Percentiles rank a stretch among this genome's conserved stretches.
Conservation (phyloP, 768 basidiomycete species). For the Tricholoma saponaceum region DNA sequence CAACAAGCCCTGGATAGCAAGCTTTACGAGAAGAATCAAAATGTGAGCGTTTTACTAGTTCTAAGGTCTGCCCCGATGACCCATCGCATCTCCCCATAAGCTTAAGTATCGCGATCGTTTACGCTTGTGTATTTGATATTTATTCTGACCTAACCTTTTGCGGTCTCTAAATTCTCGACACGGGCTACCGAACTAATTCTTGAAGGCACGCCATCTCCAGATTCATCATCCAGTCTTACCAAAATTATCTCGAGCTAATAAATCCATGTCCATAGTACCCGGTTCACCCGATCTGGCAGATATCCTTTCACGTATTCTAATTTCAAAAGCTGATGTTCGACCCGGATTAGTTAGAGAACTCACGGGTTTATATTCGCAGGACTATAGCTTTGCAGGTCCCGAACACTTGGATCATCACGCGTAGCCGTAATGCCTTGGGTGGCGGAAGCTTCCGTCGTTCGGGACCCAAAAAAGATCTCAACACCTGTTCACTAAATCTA, state of each 20-base stretch:
- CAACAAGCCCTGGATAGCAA: neutral
- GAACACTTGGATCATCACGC: slow-evolving; percentile 27
- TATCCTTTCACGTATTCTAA: slow-evolving; percentile 10
- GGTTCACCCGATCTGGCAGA: slow-evolving; percentile 21
- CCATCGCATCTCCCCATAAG: slow-evolving; percentile 21
- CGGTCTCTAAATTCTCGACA: slow-evolving; percentile 30
- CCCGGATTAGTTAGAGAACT: slow-evolving; percentile 15
- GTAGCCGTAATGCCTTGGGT: slow-evolving; percentile 31
- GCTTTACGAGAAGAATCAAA: slow-evolving; percentile 11
- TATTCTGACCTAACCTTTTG: slow-evolving; percentile 35
- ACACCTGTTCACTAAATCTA: slow-evolving; percentile 34
- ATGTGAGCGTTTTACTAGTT: slow-evolving; percentile 12
- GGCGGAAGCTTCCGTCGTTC: slow-evolving; percentile 38
- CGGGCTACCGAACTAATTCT: slow-evolving; percentile 28
- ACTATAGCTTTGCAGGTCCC: slow-evolving; percentile 29
- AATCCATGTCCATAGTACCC: slow-evolving; percentile 23
- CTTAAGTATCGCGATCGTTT: slow-evolving; percentile 21
- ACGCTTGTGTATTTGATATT: slow-evolving; percentile 22
- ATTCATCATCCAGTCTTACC: slow-evolving; percentile 29
- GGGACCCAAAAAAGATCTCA: slow-evolving; percentile 34
- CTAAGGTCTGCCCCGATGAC: slow-evolving; percentile 15
- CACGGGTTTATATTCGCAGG: slow-evolving; percentile 12
- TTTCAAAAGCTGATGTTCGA: slow-evolving; percentile 16
- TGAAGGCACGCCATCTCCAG: slow-evolving; percentile 40
- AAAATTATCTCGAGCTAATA: slow-evolving; percentile 26